phyloP scores from a whole-genome alignment of 2,329 filamentous ascomycete genomes.

The Xylaria arbuscula region DNA sequence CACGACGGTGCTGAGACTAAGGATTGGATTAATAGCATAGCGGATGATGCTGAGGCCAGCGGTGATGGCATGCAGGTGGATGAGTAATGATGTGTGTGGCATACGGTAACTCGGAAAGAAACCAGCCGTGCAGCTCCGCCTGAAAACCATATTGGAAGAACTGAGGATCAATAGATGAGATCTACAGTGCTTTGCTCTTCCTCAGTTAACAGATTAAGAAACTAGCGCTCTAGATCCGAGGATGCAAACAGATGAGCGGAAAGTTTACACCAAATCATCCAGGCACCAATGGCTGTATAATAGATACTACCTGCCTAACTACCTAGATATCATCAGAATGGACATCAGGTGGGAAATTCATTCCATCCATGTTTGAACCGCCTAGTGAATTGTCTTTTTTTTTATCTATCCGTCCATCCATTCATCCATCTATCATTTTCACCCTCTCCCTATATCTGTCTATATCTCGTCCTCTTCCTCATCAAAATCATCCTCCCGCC shows the following conservation, averaged over 20 bases:
- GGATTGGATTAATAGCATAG: conserved; percentile 82
- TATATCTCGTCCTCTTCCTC: conserved; percentile 72
- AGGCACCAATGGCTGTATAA: conserved; percentile 31
- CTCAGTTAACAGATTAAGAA: conserved; percentile 13
- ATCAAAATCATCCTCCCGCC: conserved; percentile 94
- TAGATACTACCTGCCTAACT: conserved; percentile 22
- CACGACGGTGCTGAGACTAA: conserved; percentile 90
- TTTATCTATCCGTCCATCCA: conserved; percentile 25
- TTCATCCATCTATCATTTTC: conserved; percentile 2
- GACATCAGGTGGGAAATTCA: conserved; percentile 6
- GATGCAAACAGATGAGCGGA: conserved; percentile 5
- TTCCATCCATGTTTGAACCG: not conserved
- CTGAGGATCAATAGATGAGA: conserved; percentile 33
- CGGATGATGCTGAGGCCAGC: conserved; percentile 64
- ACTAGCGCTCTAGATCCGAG: conserved; percentile 9
- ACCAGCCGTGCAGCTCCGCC: conserved; percentile 38
- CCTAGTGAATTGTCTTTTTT: not conserved
- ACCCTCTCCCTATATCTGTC: too few relatives aligned
- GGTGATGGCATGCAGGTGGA: conserved; percentile 61
- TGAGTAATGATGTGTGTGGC: conserved; percentile 41
- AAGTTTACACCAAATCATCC: not conserved
- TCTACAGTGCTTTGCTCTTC: conserved; percentile 2
- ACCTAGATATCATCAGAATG: conserved; percentile 35
- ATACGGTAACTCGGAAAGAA: conserved; percentile 14
- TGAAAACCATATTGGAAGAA: conserved; percentile 52